phyloP scores from a whole-genome alignment of 129 eudicot species.

The Cynara cardunculus region DNA sequence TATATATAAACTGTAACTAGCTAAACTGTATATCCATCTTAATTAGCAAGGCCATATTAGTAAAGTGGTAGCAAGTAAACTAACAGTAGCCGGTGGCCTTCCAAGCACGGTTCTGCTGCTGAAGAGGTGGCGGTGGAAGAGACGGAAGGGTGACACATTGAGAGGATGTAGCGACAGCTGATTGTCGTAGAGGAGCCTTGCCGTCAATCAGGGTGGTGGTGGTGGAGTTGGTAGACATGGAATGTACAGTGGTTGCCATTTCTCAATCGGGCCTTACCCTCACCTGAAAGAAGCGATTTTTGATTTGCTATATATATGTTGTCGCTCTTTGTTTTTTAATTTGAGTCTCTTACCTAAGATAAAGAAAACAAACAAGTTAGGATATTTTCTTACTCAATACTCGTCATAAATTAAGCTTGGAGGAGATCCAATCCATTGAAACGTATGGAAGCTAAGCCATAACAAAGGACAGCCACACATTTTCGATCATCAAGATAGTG shows the following conservation, averaged over 20 bases:
- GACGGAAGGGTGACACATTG: constrained; percentile 62
- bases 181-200: constrained; percentile 49
- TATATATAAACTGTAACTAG: neutral
- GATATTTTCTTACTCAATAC: neutral
- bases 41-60: neutral
- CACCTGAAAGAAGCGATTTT: neutral
- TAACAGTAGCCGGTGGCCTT: constrained; percentile 74
- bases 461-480: constrained; percentile 47
- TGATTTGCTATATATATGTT: constrained; percentile 9
- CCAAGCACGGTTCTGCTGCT: constrained; percentile 40
- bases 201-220: constrained; percentile 43
- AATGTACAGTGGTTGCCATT: constrained; percentile 63
- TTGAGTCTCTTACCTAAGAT: constrained; percentile 14
- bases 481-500: constrained; percentile 54
- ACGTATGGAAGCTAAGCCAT: neutral
- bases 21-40: neutral
- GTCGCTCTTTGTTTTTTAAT: neutral
- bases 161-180: constrained; percentile 42
- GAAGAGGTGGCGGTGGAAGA: constrained; percentile 44
- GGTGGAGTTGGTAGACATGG: constrained; percentile 47
- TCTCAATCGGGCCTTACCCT: too few relatives aligned
- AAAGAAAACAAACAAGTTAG: neutral
- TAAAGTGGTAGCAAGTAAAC: neutral
- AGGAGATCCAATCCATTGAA: constrained; percentile 19
- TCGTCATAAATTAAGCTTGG: constrained; percentile 29